phyloP scores from a whole-genome alignment of 176 grass and related monocot genomes.

The Raddia distichophylla region DNA sequence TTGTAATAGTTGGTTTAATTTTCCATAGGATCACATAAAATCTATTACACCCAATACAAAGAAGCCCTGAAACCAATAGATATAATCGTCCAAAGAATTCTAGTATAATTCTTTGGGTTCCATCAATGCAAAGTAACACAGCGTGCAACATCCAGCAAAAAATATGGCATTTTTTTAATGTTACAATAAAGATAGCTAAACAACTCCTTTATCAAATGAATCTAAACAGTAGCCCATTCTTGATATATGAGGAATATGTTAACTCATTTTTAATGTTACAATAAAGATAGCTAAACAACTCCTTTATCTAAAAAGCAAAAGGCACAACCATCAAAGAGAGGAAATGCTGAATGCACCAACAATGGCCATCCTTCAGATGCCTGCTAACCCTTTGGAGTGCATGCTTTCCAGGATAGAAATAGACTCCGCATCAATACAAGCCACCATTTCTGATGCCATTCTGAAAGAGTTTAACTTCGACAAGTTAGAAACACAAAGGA shows the following conservation, averaged over 20 bases:
- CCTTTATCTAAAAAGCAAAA: slow-evolving; percentile 53
- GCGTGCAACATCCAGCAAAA: too few relatives aligned
- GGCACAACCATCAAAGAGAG: slow-evolving; percentile 13
- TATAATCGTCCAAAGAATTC: slow-evolving; percentile 5
- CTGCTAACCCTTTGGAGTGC: slow-evolving; percentile 78
- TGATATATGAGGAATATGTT: slow-evolving; percentile 86
- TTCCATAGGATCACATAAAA: not conserved
- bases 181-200: not conserved
- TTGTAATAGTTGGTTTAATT: not conserved
- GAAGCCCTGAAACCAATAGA: slow-evolving; percentile 1
- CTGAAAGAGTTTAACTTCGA: slow-evolving; percentile 51
- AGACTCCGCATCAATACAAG: slow-evolving; percentile 81
- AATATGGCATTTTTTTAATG: not conserved
- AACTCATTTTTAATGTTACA: slow-evolving; percentile 85
- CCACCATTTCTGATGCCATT: slow-evolving; percentile 90
- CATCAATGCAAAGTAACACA: not conserved
- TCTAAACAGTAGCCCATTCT: slow-evolving; percentile 38
- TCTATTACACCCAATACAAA: not conserved
- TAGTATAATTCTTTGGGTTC: not conserved
- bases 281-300: too few relatives aligned
- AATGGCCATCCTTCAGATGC: slow-evolving; percentile 3
- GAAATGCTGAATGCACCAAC: not conserved
- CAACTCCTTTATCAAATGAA: not conserved
- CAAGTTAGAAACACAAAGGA: slow-evolving; percentile 29
- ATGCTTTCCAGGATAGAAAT: slow-evolving; percentile 86